A percentile compares a stretch with the other conserved stretches of the same genome.
Evolutionary conservation across 2,329 filamentous ascomycete genomes (phyloP).

Genomic region (Didymellaceae sp.): DNA sequence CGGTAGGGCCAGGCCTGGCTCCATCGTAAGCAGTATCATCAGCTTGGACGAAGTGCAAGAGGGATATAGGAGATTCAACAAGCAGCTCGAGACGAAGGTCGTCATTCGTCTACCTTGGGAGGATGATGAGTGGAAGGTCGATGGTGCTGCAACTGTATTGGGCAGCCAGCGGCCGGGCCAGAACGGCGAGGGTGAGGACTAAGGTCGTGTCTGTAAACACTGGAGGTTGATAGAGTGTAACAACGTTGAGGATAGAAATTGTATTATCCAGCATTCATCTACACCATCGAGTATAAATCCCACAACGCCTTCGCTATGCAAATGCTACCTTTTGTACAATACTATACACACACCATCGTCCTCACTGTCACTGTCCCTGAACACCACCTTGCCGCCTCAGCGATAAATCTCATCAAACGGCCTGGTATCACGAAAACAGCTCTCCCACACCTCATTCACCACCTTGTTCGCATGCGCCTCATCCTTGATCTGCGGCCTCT

Average conservation of each 20-base stretch:
- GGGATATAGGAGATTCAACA: not conserved
- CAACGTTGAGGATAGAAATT: no score
- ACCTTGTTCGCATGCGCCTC: constrained; percentile 84
- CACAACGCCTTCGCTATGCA: constrained; percentile 21
- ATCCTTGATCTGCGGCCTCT: constrained; percentile 80
- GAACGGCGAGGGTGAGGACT: not conserved
- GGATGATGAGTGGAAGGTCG: not conserved
- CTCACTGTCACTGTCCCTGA: no score
- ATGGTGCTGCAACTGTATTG: not conserved
- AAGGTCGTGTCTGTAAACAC: no score
- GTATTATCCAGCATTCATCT: no score
- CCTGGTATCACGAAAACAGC: constrained; percentile 90
- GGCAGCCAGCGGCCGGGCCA: not conserved
- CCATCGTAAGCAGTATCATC: not conserved
- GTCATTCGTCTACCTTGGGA: not conserved
- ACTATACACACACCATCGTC: constrained; percentile 11
- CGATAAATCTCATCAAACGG: constrained; percentile 98
- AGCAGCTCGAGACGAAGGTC: not conserved
- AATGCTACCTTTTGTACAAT: constrained; percentile 11
- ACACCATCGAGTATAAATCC: no score
- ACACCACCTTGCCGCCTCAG: no score
- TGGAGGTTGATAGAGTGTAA: no score
- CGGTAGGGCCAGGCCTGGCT: not conserved
- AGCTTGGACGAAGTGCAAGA: not conserved
- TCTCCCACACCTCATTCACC: constrained; percentile 98